A percentile compares a stretch with the other conserved stretches of the same genome.
phyloP scores from a whole-genome alignment of 2,329 filamentous ascomycete genomes.

The Dichotomopilus funicola region DNA sequence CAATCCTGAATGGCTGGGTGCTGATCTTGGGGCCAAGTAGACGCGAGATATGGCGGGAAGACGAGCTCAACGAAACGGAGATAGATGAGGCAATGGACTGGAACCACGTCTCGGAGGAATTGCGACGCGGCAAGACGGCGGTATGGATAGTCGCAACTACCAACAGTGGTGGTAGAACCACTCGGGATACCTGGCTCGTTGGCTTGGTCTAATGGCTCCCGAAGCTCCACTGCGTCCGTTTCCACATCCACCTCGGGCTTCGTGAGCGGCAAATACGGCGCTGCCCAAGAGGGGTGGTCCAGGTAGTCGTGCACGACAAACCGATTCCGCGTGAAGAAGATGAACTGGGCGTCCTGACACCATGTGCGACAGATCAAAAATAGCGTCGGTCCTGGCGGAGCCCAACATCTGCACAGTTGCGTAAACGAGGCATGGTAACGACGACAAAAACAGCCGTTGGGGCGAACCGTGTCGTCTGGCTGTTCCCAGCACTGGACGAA shows the following conservation, averaged over 20 bases:
- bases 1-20: slow-evolving; percentile 3
- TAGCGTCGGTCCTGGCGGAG: background rate
- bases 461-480: background rate
- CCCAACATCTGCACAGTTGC: background rate
- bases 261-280: too few relatives aligned
- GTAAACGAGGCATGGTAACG: background rate
- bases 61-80: slow-evolving; percentile 12
- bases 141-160: background rate
- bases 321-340: slow-evolving; percentile 1
- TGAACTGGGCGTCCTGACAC: background rate
- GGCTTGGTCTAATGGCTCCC: background rate
- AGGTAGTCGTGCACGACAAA: background rate
- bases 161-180: background rate
- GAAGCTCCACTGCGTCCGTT: background rate
- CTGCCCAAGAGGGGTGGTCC: too few relatives aligned
- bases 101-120: slow-evolving; percentile 7
- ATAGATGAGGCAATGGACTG: slow-evolving; percentile 4
- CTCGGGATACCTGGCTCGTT: background rate
- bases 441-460: background rate
- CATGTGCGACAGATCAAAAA: slow-evolving; percentile 1
- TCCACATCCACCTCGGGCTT: too few relatives aligned
- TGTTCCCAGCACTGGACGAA: too few relatives aligned
- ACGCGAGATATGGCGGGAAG: slow-evolving; percentile 6
- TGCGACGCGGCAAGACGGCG: slow-evolving; percentile 1
- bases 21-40: slow-evolving; percentile 4